Conservation (phyloP, 2,329 filamentous ascomycete species). For the Neofusicoccum kwambonambiense region DNA sequence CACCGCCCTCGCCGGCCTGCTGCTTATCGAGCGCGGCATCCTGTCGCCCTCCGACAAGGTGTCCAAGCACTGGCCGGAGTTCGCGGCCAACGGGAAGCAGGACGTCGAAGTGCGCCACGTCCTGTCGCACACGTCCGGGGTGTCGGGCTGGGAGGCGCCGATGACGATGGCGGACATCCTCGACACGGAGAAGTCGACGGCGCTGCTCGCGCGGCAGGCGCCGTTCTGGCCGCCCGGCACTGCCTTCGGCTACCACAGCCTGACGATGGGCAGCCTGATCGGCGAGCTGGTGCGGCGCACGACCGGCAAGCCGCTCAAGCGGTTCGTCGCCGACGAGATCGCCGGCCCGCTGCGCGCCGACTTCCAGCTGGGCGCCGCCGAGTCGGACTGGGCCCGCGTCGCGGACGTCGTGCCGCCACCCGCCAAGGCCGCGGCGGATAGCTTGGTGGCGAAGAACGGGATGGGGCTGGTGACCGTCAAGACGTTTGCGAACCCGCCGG, state of each 20-base stretch:
- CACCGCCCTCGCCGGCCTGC: slow-evolving; percentile 26
- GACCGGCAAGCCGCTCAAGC: neutral
- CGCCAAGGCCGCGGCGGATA: neutral
- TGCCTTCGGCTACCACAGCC: neutral
- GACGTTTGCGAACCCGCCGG: neutral
- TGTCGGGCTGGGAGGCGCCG: neutral
- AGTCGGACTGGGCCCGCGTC: neutral
- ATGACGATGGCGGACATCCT: neutral
- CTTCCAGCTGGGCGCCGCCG: slow-evolving; percentile 12
- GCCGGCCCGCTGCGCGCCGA: neutral
- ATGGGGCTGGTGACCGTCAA: neutral
- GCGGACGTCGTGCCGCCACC: neutral
- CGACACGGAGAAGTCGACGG: neutral
- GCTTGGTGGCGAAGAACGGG: neutral
- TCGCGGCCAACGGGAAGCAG: slow-evolving; percentile 32
- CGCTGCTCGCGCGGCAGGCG: neutral
- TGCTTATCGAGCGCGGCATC: slow-evolving; percentile 28
- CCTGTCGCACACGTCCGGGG: slow-evolving; percentile 7
- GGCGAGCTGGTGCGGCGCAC: slow-evolving; percentile 6
- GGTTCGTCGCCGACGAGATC: slow-evolving; percentile 6
- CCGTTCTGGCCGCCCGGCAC: slow-evolving; percentile 8
- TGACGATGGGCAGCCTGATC: neutral
- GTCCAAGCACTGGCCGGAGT: slow-evolving; percentile 34
- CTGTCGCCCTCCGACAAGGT: slow-evolving; percentile 29
- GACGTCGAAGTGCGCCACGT: slow-evolving; percentile 26